Conservation (phyloP, 192 early-diverging fungal genomes). For the Coemansia sp. region DNA sequence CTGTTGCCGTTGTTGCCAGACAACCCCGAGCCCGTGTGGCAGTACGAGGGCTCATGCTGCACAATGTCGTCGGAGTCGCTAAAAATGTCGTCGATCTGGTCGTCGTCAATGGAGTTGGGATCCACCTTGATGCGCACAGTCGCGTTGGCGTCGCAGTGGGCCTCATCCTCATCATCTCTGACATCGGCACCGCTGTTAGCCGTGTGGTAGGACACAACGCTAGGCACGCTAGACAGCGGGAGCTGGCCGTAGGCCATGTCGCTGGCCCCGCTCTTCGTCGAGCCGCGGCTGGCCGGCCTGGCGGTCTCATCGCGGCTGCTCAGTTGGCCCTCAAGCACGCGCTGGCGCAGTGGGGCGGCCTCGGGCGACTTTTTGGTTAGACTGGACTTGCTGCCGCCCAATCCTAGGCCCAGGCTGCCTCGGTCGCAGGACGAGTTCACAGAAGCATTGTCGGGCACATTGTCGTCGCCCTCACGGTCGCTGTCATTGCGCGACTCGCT, state of each 20-base stretch:
- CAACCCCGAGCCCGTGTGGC: constrained; percentile 34
- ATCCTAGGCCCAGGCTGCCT: constrained; percentile 36
- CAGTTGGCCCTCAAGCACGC: constrained; percentile 19
- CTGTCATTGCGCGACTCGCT: not conserved
- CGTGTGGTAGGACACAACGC: constrained; percentile 37
- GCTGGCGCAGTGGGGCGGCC: constrained; percentile 21
- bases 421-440: constrained; percentile 40
- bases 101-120: constrained; percentile 18
- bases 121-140: constrained; percentile 44
- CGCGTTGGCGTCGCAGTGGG: constrained; percentile 6
- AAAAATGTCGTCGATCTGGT: constrained; percentile 47
- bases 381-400: constrained; percentile 16
- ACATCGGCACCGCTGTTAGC: constrained; percentile 11
- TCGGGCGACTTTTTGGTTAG: constrained; percentile 20
- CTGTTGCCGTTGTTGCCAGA: constrained; percentile 4
- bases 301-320: not conserved
- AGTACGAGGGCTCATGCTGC: constrained; percentile 46
- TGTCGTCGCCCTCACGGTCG: not conserved
- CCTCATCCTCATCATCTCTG: not conserved
- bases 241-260: constrained; percentile 10
- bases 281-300: constrained; percentile 13
- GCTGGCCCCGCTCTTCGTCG: constrained; percentile 15
- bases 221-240: constrained; percentile 18
- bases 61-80: constrained; percentile 43
- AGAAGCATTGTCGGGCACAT: constrained; percentile 29